Base-by-base conservation (phyloP, 2,329 filamentous ascomycete species). In the Pestalotiopsis sp. region DNA sequence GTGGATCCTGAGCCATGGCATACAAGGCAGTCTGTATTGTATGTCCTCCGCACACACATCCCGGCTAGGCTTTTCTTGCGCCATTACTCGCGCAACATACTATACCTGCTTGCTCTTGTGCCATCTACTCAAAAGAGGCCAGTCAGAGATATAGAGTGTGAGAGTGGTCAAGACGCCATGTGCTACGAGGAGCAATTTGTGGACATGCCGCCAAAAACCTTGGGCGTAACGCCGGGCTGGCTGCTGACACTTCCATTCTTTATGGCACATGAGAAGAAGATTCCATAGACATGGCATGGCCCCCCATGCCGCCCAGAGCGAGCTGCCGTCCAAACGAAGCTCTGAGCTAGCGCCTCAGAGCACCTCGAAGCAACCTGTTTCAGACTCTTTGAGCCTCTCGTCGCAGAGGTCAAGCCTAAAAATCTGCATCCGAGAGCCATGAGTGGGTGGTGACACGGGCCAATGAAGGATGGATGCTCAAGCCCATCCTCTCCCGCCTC, bases 261-360 rank as follows among this genome's bases (percentile, higher is more conserved):
- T 13, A 56, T 17, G 14, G 20, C 17, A n/a, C 9, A n/a, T 3
- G 7, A 52, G 45, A 52, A n/a, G 14, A 52, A 52, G 45, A 52
- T 52, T 52, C 45, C 45, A 23, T n/a, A 11, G 45, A 20, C 45
- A 52, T 52, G 14, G 45, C 45, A 36, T 27, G 57, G 14, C 14
- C 25, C 57, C 23, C 27, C 57, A 36, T 59, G 57, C 57, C 57
- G 23, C 23, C 57, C 17, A 64, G 31, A 63, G 61, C 38, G 13
- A 64, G 61, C n/a, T 66, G 64, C 31, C 45, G 64, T 66, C 64
- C 64, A 56, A 57, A 66, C 52, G 20, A 39, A 66, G 36, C 49
- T 66, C 23, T 66, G 23, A 12, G 58, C 64, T 58, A 57, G 64
- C 45, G 64, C 64, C 31, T 57, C 25, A 56, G 41, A 36, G 61